A percentile compares a stretch with the other conserved stretches of the same genome.
These are phyloP conservation scores for Diaporthe eres DNA, from an alignment of 2,329 filamentous ascomycete genomes.

Conservation along the genomic window DNA sequence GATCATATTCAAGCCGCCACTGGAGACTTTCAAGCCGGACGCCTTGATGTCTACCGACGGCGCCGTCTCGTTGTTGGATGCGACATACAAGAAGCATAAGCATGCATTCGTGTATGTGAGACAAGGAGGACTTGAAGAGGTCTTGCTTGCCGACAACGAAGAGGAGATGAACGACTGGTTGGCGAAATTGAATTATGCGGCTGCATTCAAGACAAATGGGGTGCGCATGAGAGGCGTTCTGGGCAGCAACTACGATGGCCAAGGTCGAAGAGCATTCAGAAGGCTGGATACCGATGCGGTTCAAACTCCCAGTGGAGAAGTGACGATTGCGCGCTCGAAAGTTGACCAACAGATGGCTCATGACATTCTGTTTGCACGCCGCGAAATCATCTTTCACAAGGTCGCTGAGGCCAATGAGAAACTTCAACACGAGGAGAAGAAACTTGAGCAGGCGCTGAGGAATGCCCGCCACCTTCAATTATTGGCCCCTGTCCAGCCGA, in stretches of 20 bases:
- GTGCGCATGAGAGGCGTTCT: slow-evolving; percentile 91
- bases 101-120: slow-evolving; percentile 93
- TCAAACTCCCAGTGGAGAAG: slow-evolving; percentile 80
- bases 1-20: slow-evolving; percentile 89
- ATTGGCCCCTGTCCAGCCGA: slow-evolving; percentile 90
- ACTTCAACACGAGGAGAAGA: slow-evolving; percentile 78
- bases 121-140: slow-evolving; percentile 88
- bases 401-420: slow-evolving; percentile 88
- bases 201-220: slow-evolving; percentile 91
- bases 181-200: slow-evolving; percentile 94
- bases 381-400: slow-evolving; percentile 85
- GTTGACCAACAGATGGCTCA: slow-evolving; percentile 87
- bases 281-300: slow-evolving; percentile 78
- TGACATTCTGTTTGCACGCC: slow-evolving; percentile 86
- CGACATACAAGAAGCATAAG: slow-evolving; percentile 94
- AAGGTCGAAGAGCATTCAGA: slow-evolving; percentile 79
- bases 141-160: slow-evolving; percentile 91
- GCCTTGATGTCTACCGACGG: slow-evolving; percentile 93
- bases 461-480: slow-evolving; percentile 93
- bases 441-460: slow-evolving; percentile 85
- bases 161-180: slow-evolving; percentile 97
- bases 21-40: slow-evolving; percentile 95
- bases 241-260: slow-evolving; percentile 87
- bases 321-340: slow-evolving; percentile 78
- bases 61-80: slow-evolving; percentile 88